Conservation (phyloP, 352 stramenopile genomes). For the Globisporangium perplexum region DNA sequence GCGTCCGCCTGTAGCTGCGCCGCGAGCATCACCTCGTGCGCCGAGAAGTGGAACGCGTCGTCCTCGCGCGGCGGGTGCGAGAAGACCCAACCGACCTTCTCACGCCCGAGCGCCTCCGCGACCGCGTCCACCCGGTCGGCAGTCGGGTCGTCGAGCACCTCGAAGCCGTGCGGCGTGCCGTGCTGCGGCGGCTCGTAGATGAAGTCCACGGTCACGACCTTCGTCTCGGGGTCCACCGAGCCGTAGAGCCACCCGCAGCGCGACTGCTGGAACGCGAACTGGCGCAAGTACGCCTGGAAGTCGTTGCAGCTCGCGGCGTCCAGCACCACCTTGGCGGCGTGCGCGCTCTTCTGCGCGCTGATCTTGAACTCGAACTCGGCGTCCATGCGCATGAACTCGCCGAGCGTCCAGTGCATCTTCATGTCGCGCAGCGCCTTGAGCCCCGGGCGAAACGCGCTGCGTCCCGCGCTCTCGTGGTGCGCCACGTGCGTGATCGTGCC, state of each 20-base stretch:
- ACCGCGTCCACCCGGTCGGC: conserved; percentile 82
- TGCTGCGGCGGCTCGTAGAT: conserved; percentile 96
- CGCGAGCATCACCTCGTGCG: conserved; percentile 88
- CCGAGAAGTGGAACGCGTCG: conserved; percentile 93
- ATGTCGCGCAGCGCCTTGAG: conserved; percentile 95
- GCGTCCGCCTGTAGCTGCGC: conserved; percentile 95
- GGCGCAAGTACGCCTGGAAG: conserved; percentile 89
- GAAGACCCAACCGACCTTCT: conserved; percentile 97
- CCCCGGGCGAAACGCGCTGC: conserved; percentile 92
- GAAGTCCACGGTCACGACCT: conserved; percentile 90
- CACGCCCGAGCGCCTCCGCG: conserved; percentile 80
- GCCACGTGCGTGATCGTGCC: conserved; percentile 72
- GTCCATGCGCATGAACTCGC: conserved; percentile 97
- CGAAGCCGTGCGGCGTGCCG: conserved; percentile 84
- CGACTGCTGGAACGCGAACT: conserved; percentile 92
- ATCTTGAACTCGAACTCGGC: conserved; percentile 97
- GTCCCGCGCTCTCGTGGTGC: conserved; percentile 67
- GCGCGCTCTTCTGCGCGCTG: conserved; percentile 87
- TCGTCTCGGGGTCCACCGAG: conserved; percentile 78
- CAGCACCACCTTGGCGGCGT: conserved; percentile 79
- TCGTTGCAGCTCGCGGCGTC: conserved; percentile 86
- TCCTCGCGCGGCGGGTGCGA: conserved; percentile 94
- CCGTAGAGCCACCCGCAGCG: conserved; percentile 95
- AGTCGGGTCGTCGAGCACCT: conserved; percentile 90
- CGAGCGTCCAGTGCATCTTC: conserved; percentile 98